phyloP scores from a whole-genome alignment of 1,139 yeast species.

The Blastobotrys raffinosifermentans region DNA sequence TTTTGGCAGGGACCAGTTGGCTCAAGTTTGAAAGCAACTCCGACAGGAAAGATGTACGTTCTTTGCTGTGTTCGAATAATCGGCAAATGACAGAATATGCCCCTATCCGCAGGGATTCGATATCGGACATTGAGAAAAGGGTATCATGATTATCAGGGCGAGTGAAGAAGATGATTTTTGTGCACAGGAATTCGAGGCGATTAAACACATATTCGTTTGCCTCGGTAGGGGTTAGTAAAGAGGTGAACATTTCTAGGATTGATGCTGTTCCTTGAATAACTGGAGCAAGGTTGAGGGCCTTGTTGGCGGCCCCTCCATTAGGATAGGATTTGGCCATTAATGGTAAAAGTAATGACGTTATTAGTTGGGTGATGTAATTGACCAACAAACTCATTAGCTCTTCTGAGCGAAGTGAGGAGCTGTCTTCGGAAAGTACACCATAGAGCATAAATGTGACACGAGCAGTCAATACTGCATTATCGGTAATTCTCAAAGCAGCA shows the following conservation, averaged over 20 bases:
- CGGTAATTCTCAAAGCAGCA: too few relatives aligned
- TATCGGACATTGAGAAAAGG: background rate
- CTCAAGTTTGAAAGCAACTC: background rate
- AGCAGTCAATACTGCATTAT: background rate
- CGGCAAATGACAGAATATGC: background rate
- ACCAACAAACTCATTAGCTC: background rate
- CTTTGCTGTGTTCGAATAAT: background rate
- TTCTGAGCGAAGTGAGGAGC: background rate
- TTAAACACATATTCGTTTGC: background rate
- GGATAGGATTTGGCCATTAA: too few relatives aligned
- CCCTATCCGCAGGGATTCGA: background rate
- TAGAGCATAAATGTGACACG: background rate
- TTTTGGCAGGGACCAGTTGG: background rate
- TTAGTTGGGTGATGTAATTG: background rate
- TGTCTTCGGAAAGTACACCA: background rate
- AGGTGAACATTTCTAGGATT: background rate
- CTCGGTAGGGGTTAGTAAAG: background rate
- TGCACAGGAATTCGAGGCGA: conserved; percentile 2
- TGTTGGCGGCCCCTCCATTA: too few relatives aligned
- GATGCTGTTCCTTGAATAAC: background rate
- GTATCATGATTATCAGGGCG: background rate
- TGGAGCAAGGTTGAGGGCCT: background rate
- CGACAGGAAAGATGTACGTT: background rate
- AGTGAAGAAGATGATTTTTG: background rate
- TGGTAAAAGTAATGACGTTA: background rate